Percentiles rank a stretch among this genome's conserved stretches.
Conservation (phyloP, 2,329 filamentous ascomycete genomes). For the Aureobasidium sp. region DNA sequence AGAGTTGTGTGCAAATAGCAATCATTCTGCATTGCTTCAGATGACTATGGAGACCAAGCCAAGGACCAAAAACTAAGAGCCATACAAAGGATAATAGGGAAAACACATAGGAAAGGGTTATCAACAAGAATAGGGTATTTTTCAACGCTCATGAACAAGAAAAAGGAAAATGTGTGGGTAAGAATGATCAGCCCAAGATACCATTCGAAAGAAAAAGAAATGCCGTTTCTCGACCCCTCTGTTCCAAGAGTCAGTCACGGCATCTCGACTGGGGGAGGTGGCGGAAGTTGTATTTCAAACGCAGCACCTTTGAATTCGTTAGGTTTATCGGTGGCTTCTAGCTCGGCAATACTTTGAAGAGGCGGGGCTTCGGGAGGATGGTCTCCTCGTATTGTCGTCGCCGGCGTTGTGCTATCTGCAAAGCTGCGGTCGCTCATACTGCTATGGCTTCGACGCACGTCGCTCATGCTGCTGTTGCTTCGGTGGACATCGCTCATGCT, state of each 20-base stretch:
- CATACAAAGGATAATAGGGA: not conserved
- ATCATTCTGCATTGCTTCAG: not conserved
- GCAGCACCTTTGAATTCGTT: not conserved
- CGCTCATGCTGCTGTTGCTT: constrained; percentile 2
- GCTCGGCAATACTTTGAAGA: constrained; percentile 7
- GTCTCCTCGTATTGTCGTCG: not conserved
- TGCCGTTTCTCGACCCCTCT: not conserved
- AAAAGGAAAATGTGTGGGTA: not conserved
- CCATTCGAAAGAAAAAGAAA: not conserved
- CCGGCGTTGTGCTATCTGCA: not conserved
- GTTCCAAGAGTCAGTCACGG: not conserved
- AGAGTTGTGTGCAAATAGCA: not conserved
- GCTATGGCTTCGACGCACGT: not conserved
- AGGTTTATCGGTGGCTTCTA: not conserved
- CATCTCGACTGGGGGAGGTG: constrained; percentile 4
- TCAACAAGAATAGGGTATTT: not conserved
- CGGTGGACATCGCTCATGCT: constrained; percentile 2
- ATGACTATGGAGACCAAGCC: not conserved
- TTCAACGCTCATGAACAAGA: not conserved
- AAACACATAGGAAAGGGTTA: not conserved
- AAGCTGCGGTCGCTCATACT: constrained; percentile 8
- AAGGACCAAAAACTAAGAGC: not conserved
- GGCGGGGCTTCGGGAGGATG: not conserved
- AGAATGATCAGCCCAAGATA: not conserved
- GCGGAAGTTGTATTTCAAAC: not conserved